Evolutionary conservation across 768 basidiomycete genomes (phyloP), one percentile per base, ranked within the genome.

Genomic region (Mycena galopus): DNA sequence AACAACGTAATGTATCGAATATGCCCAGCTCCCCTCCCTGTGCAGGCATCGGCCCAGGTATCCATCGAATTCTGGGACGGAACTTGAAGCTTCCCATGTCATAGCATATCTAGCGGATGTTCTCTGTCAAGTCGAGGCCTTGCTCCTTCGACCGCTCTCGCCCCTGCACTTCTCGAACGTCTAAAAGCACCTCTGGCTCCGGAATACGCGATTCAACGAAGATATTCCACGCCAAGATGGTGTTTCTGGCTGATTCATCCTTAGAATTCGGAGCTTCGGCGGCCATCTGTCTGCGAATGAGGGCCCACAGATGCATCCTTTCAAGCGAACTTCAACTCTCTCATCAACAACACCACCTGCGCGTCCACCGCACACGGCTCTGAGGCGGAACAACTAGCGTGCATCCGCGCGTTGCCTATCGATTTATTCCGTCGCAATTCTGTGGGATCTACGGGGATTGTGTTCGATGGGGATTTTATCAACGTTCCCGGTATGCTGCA

Each of bases 381-480:
- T 1, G 71, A 55, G 56, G 63, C 30, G 2, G 57, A 25, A 11
- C 73, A 75, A 39, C 35, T 75, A 56, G 51, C 27, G 27, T 75
- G 73, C 29, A 25, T 75, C 53, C 39, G 73, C 29, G 21, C 69
- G 2, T 62, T 75, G 12, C 70, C 73, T 5, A 72, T 75, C 57
- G 70, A 75, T 33, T 57, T 60, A 23, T 75, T 72, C 53, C 73
- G 73, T 21, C 44, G 66, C 21, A n/a, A 68, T 10, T 71, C 70
- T 0, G 66, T 72, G 6, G 70, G 69, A 23, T 35, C 61, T 3
- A 71, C 73, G 3, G 73, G 39, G 0, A 53, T 75, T 16, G 69
- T 72, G 5, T 71, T 75, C 21, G 73, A 72, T 32, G 70, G 70
- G 1, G 73, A 72, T 27, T 71, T 75, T 16, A 65, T 75, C 42